Evolutionary conservation across 257 asterid genomes (phyloP), one percentile per base, ranked within the genome.

Genomic region (Hygrophila difformis): DNA sequence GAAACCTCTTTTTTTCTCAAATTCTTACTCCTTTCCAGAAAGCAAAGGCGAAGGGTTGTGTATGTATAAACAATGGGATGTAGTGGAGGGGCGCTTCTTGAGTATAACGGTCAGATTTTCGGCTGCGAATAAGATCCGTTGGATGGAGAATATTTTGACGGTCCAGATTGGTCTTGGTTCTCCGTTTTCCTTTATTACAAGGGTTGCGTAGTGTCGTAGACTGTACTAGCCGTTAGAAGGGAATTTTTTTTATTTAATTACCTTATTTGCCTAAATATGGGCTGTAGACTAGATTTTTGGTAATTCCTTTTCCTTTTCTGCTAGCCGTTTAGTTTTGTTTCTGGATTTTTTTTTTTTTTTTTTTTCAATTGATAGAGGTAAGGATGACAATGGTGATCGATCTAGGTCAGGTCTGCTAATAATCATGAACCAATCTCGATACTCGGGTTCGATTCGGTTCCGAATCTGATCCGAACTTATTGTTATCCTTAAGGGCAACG

Each of bases 71-170:
- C 8, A 44, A 16, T 40, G 33, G 21, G 2, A 2, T 26, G 65
- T 14, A 57, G 62, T 23, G 61, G 68, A 46, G 59, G 47, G 64
- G 35, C 66, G 70, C 68, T 49, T 50, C 54, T 35, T 40, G 38
- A 17, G 20, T 9, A 1, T 36, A 78, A 74, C 87, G 87, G 87
- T 77, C 82, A 63, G 62, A 68, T 69, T 68, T 46, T 61, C 39
- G 43, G 12, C 49, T 62, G 40, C 28, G 66, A 68, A 62, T 51
- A 24, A 12, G 44, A 48, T 2, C 66, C 87, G 71, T 73, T 61
- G 60, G 81, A 77, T 73, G 33, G 22, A 2, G 2, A 14, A 39
- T 19, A 11, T 42, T 5, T 28, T 20, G 49, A 59, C 71, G 77
- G 77, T 31, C 38, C 7, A 22, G 56, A 64, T 63, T 23, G 12